Percentiles rank a stretch among this genome's conserved stretches.
Conservation (phyloP, 192 early-diverging fungal genomes). For the Entophlyctis helioformis region DNA sequence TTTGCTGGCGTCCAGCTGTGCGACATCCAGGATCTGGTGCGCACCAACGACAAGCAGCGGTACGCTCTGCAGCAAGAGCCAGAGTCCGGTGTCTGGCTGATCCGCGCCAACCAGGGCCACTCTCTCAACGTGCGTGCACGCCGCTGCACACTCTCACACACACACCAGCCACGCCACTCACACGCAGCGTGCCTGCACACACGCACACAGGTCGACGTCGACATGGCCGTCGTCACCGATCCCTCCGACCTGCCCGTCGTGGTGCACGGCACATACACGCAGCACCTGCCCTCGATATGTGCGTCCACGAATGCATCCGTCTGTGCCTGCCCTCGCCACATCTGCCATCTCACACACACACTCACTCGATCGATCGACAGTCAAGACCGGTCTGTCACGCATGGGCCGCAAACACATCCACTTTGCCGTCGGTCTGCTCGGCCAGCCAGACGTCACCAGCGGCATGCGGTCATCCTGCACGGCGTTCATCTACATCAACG, state of each 20-base stretch:
- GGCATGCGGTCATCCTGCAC: conserved; percentile 60
- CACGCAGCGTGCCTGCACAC: neutral
- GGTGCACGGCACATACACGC: conserved; percentile 68
- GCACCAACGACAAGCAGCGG: conserved; percentile 73
- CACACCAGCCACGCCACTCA: neutral
- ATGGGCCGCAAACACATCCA: conserved; percentile 91
- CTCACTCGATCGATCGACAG: too few relatives aligned
- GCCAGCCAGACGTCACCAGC: conserved; percentile 52
- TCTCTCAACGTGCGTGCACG: conserved; percentile 14
- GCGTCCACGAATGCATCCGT: too few relatives aligned
- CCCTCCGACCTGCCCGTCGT: conserved; percentile 31
- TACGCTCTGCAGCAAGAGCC: conserved; percentile 42
- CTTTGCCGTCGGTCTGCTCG: conserved; percentile 59
- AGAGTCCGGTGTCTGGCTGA: conserved; percentile 33
- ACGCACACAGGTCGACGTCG: conserved; percentile 21
- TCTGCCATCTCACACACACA: too few relatives aligned
- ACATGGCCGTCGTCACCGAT: conserved; percentile 29
- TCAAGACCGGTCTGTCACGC: conserved; percentile 53
- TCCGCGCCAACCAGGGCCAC: conserved; percentile 86
- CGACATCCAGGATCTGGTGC: conserved; percentile 56
- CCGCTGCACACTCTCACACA: too few relatives aligned
- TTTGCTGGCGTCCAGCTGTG: neutral
- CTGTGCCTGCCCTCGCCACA: too few relatives aligned
- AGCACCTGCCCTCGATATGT: conserved; percentile 48
- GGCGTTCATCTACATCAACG: conserved; percentile 74